Base-by-base conservation (phyloP, 116 monocot species). In the Dioscorea cayenensis region DNA sequence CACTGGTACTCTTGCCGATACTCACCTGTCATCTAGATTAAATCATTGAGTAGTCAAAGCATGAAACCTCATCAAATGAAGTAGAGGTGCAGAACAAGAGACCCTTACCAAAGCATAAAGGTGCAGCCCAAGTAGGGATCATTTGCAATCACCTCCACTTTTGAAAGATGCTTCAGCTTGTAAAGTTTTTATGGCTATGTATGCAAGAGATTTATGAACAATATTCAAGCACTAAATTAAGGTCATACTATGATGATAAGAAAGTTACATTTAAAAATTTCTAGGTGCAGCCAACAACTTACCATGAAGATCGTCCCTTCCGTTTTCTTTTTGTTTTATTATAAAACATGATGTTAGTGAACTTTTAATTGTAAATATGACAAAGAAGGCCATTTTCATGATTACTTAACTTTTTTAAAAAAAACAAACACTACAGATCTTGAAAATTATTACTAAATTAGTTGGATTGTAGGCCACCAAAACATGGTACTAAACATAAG, bases 131-230 rank as follows among this genome's bases (percentile, higher is more conserved):
- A 74, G 77, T 86, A 51, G n/a, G 88, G 79, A 88, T 97, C 97
- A 85, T 86, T 93, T 65, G 82, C 81, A 76, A 93, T 49, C 49
- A 93, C 90, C 78, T 97, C 97, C 35, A 97, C 73, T 80, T 97
- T 97, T 38, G 83, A 74, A 63, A 97, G 93, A 85, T 93, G 97
- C 79, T 89, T 97, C 61, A 97, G 67, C 81, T 97, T 97, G 86
- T 97, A 97, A 25, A 97, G 79, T 73, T 97, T 97, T 36, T 86
- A 90, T 60, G 90, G 86, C 97, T 97, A 71, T 36, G 77, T 58
- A 81, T 55, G 61, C 29, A 74, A 77, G 4, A 55, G 1, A n/a
- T 16, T 18, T 55, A 55, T 11, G 5, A 19, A 48, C 6, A 48
- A 9, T 19, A 67, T 29, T 38, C 20, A 49, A 4, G 18, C 21